Conservation (phyloP, 345 rosid species). For the Aquilaria yunnanensis region DNA sequence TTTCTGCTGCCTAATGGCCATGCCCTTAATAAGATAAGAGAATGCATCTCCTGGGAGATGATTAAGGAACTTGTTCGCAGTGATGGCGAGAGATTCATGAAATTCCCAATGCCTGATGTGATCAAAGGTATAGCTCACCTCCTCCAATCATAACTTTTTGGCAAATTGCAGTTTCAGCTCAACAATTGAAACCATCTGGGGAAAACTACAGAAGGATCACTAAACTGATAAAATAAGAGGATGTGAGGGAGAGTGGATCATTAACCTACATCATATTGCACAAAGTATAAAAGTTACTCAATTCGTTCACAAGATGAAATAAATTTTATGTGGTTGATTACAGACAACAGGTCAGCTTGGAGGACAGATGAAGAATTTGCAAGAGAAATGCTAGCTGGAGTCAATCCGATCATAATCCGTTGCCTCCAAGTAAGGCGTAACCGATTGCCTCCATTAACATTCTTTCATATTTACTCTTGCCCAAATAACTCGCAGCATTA, state of each 20-base stretch:
- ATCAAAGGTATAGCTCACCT: slow-evolving; percentile 47
- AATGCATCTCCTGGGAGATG: slow-evolving; percentile 69
- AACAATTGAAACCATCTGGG: no score
- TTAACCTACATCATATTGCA: no score
- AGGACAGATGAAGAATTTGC: slow-evolving; percentile 71
- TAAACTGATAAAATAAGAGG: no score
- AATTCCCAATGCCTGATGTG: slow-evolving; percentile 72
- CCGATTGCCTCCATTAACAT: slow-evolving; percentile 22
- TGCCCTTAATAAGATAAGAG: slow-evolving; percentile 36
- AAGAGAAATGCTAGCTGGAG: slow-evolving; percentile 81
- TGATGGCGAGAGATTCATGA: slow-evolving; percentile 58
- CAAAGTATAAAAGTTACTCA: no score
- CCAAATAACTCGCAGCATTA: neutral
- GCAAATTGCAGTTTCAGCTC: neutral
- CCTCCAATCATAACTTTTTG: no score
- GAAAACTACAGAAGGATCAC: no score
- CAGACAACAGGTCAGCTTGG: slow-evolving; percentile 55
- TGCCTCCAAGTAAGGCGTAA: slow-evolving; percentile 34
- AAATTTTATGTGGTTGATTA: no score
- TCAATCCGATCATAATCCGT: slow-evolving; percentile 61
- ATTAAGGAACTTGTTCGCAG: slow-evolving; percentile 67
- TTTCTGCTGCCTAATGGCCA: slow-evolving; percentile 24
- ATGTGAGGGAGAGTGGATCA: no score
- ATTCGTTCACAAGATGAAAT: no score
- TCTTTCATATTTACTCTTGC: neutral